Conservation (phyloP, 208 protist genomes). For the Acanthamoeba castellanii region DNA sequence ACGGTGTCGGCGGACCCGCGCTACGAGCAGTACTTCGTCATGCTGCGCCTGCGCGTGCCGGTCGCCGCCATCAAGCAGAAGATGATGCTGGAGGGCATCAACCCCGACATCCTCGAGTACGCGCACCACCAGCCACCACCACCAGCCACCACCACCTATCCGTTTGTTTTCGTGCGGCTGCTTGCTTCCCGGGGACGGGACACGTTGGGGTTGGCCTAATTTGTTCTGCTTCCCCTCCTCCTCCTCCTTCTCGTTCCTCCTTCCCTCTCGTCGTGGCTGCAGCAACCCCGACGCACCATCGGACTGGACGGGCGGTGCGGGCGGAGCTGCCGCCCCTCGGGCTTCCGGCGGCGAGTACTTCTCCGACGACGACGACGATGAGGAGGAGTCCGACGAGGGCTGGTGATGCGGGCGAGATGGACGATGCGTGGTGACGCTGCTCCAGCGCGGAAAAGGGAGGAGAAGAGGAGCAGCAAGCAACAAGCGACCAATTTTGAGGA, state of each 20-base stretch:
- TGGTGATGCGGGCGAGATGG: neutral
- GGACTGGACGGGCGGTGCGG: neutral
- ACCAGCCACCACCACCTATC: too few relatives aligned
- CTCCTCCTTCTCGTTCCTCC: too few relatives aligned
- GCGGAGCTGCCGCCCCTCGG: neutral
- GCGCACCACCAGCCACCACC: neutral
- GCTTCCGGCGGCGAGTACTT: neutral
- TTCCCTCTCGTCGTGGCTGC: too few relatives aligned
- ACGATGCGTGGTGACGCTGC: neutral
- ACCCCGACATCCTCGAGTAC: constrained; percentile 73
- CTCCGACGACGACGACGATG: neutral
- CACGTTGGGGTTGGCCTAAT: too few relatives aligned
- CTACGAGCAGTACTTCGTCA: constrained; percentile 71
- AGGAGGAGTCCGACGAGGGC: neutral
- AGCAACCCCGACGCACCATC: constrained; percentile 30
- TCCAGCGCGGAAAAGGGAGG: too few relatives aligned
- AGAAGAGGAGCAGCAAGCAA: too few relatives aligned
- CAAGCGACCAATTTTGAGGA: too few relatives aligned
- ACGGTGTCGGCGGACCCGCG: constrained; percentile 56
- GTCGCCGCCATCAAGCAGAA: constrained; percentile 71
- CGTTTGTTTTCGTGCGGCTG: too few relatives aligned
- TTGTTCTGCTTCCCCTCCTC: too few relatives aligned
- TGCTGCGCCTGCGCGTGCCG: constrained; percentile 57
- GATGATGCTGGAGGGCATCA: constrained; percentile 68
- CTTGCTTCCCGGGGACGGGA: too few relatives aligned